Percentiles rank a stretch among this genome's conserved stretches.
Evolutionary conservation across 495 filamentous ascomycete species (phyloP).

Genomic region (Neurospora sp.): DNA sequence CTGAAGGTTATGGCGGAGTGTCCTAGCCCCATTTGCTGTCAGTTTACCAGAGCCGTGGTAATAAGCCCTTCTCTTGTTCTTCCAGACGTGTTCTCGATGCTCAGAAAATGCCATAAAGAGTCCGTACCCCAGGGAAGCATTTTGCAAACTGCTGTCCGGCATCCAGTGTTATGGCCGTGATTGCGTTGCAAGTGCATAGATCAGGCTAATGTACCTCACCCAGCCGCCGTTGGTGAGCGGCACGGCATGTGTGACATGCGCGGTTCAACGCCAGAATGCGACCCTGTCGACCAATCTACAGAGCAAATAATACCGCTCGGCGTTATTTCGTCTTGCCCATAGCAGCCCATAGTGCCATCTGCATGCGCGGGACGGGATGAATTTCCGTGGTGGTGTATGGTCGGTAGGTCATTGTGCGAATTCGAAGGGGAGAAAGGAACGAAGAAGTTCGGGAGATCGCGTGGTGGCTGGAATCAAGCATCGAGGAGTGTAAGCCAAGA

Average conservation of each 20-base stretch:
- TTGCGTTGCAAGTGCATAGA: background rate
- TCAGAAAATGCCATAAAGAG: background rate
- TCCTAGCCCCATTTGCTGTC: background rate
- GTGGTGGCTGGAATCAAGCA: background rate
- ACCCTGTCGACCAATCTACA: background rate
- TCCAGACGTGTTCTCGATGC: background rate
- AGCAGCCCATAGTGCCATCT: background rate
- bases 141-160: background rate
- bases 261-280: background rate
- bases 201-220: background rate
- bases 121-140: accelerated
- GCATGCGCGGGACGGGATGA: background rate
- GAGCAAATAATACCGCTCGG: background rate
- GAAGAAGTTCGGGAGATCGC: background rate
- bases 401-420: background rate
- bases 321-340: background rate
- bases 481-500: background rate
- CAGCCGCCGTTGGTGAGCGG: background rate
- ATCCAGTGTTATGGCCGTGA: background rate
- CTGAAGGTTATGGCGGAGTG: background rate
- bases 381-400: background rate
- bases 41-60: background rate
- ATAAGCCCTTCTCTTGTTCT: background rate
- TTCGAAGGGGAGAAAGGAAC: background rate
- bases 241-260: background rate